phyloP scores from a whole-genome alignment of 306 rosid genomes.

The Quillaja saponaria region DNA sequence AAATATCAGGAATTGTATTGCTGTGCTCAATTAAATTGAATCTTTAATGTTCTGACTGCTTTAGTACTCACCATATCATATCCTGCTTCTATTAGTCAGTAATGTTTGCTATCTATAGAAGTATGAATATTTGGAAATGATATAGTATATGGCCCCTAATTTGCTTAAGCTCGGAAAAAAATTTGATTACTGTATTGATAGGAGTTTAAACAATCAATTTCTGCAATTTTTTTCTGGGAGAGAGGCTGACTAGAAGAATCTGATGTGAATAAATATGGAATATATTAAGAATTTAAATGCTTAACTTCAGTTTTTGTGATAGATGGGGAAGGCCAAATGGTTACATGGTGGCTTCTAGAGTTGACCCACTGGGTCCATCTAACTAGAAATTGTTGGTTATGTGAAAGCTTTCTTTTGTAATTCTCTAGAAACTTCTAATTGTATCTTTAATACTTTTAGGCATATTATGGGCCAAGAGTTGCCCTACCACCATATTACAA shows the following conservation, averaged over 20 bases:
- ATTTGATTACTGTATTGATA: neutral
- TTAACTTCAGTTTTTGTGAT: too few relatives aligned
- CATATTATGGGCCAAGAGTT: constrained; percentile 91
- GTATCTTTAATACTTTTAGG: constrained; percentile 44
- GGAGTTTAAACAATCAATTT: neutral
- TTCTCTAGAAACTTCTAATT: constrained; percentile 17
- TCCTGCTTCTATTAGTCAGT: neutral
- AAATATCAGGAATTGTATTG: neutral
- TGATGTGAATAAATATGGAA: too few relatives aligned
- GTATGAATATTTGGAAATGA: constrained; percentile 14
- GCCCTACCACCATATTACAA: constrained; percentile 79
- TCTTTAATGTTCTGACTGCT: neutral
- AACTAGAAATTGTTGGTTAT: constrained; percentile 6
- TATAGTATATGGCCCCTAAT: neutral
- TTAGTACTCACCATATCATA: neutral
- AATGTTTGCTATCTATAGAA: neutral
- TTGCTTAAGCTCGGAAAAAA: constrained; percentile 10
- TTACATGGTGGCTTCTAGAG: too few relatives aligned
- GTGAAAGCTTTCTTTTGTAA: neutral
- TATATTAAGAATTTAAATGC: too few relatives aligned
- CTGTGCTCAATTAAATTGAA: neutral
- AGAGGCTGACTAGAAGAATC: too few relatives aligned
- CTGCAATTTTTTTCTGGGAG: too few relatives aligned
- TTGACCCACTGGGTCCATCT: neutral
- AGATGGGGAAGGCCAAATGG: neutral